These are phyloP conservation scores for Fraxinus paxiana DNA, from an alignment of 305 asterid species.

Conservation along the genomic window DNA sequence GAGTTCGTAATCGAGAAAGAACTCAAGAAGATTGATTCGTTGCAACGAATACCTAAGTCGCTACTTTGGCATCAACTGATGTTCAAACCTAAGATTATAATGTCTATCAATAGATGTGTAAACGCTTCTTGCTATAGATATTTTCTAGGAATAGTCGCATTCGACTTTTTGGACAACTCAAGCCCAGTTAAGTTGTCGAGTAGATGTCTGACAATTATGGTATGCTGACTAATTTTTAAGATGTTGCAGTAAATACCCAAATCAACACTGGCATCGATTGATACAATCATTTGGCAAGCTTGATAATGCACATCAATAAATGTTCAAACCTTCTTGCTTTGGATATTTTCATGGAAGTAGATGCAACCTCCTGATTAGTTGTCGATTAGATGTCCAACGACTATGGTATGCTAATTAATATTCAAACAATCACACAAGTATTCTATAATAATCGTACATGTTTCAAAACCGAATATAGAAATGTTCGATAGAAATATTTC, in stretches of 20 bases:
- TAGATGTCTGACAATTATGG: neutral
- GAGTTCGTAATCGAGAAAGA: neutral
- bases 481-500: too few species aligned
- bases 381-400: neutral
- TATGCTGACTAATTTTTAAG: neutral
- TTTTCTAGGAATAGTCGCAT: neutral
- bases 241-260: neutral
- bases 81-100: neutral
- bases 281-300: neutral
- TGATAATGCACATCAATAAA: neutral
- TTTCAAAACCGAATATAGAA: too few species aligned
- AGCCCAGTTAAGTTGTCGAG: neutral
- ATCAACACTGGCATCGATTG: neutral
- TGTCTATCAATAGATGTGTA: neutral
- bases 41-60: neutral
- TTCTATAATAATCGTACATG: too few species aligned
- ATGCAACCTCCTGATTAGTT: neutral
- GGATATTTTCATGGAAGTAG: neutral
- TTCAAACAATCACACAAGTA: too few species aligned
- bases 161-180: neutral
- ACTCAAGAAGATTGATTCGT: neutral
- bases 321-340: neutral
- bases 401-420: neutral
- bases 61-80: neutral
- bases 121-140: neutral